These are phyloP conservation scores for Fusarium sarcochroum DNA, from an alignment of 2,329 filamentous ascomycete species.

Conservation along the genomic window DNA sequence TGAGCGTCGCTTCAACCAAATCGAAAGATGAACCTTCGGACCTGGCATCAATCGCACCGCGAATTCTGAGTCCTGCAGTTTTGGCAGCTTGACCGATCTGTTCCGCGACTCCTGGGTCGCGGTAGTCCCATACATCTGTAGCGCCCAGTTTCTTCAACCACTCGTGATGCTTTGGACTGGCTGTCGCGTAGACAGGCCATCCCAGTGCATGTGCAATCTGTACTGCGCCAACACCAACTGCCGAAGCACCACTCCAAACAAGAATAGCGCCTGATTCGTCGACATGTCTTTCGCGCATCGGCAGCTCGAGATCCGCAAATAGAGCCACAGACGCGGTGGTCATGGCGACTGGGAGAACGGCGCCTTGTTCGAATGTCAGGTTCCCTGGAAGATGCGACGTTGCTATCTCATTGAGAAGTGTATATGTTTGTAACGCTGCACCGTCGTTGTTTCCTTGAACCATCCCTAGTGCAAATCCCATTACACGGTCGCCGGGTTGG, in stretches of 20 bases:
- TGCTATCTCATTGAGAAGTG: slow-evolving; percentile 25
- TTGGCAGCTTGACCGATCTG: not conserved
- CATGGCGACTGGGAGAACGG: slow-evolving; percentile 9
- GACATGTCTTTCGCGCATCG: slow-evolving; percentile 35
- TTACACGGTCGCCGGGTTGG: slow-evolving; percentile 32
- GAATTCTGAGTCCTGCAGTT: accelerated
- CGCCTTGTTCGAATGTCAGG: slow-evolving; percentile 47
- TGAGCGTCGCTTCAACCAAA: not conserved
- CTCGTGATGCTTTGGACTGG: slow-evolving; percentile 28
- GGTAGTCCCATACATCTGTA: not conserved
- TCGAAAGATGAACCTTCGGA: not conserved
- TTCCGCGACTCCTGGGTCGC: not conserved
- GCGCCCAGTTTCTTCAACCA: slow-evolving; percentile 12
- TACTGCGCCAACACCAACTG: slow-evolving; percentile 20
- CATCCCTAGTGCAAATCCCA: slow-evolving; percentile 53
- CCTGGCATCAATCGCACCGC: not conserved
- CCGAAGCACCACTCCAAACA: slow-evolving; percentile 54
- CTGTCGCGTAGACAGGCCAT: slow-evolving; percentile 28
- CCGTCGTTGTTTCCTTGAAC: slow-evolving; percentile 46
- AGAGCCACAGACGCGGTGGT: slow-evolving; percentile 1
- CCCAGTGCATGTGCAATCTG: slow-evolving; percentile 29
- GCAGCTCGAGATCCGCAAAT: not conserved
- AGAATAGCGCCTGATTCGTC: slow-evolving; percentile 44
- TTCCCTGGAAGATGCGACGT: accelerated
- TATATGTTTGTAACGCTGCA: slow-evolving; percentile 56